Evolutionary conservation across 768 basidiomycete species (phyloP), one percentile per base, ranked within the genome.

Genomic region (Mycena amicta): DNA sequence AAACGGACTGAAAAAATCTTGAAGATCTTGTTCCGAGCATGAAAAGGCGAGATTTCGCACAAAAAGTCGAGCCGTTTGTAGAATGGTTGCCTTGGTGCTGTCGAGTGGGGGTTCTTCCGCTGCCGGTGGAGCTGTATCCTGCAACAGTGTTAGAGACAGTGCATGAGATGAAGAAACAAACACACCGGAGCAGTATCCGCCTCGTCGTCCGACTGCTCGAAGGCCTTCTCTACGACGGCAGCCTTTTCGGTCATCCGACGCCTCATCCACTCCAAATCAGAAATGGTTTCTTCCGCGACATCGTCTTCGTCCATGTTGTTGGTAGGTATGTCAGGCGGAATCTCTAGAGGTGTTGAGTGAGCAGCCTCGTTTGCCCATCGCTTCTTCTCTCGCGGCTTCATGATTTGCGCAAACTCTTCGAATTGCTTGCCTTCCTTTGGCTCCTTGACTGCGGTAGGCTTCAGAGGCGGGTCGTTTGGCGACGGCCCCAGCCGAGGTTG

Each of bases 41-140:
- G 88, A 83, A 67, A 94, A 98, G 0, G 94, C 80, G n/a, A 99
- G 73, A 68, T 98, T 99, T n/a, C 97, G 92, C 4, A 99, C 75
- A 68, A 98, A 98, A 2, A 98, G 76, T 3, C 95, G 84, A 1
- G 85, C 81, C 0, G 94, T 95, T 56, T 82, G 80, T 4, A 88
- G 74, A 52, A 96, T 89, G 1, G 86, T 84, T 30, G 79, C 76
- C 51, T 69, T 74, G 3, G 73, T 76, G 2, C 74, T 60, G 50
- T 85, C 80, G 23, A 74, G 68, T 8, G 71, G 63, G 4, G 66
- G 41, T 37, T 68, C 67, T 3, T 61, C 45, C 11, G 70, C 49
- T 12, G 64, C 13, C 8, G 39, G 30, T 1, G 28, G 56, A 52
- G 45, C 33, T 50, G 46, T 61, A n/a, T n/a, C n/a, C n/a, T n/a